Base-by-base conservation (phyloP, 192 early-diverging fungal species). In the Podila minutissima region DNA sequence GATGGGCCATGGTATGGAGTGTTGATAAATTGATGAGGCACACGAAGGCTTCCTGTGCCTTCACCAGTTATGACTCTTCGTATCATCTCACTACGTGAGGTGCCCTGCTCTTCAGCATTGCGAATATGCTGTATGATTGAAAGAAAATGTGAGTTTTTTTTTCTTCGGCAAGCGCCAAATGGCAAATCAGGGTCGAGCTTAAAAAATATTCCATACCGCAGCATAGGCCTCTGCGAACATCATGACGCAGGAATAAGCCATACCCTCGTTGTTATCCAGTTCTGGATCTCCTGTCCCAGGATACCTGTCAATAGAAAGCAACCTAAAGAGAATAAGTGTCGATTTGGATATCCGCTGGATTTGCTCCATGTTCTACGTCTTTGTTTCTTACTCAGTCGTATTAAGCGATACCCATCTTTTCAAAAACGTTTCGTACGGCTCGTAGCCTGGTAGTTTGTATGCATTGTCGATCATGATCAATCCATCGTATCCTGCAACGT, bases 241-340 rank as follows among this genome's bases (percentile, higher is more conserved):
- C 74, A 79, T 83, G 61, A 83, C 83, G 35, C 84, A 87, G 1
- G 84, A 78, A 57, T 87, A 87, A 0, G 83, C 86, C 33, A 83
- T 71, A 38, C 72, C 83, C 69, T 86, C 83, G 29, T 78, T 82
- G 8, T 71, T 67, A 6, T 46, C 71, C 15, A 84, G 62, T 4
- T 69, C 60, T 17, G 41, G 64, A 41, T 64, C 46, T 2, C 74
- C 86, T 29, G 84, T 74, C 55, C 71, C 75, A 12, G 86, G 86
- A 60, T 83, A 87, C 2, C 82, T 85, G 61, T 61, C 22, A 9
- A 38, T 2, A 48, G 41, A 48, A 35, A 4, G 15, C 22, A 15
- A 61, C 17, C 22, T 0, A 31, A 33, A 29, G 11, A 61, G 29
- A 19, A 61, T 61, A 13, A 29, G 17, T 61, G 22, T 15, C 35